Percentiles rank a stretch among this genome's conserved stretches.
Conservation (phyloP, 2,329 filamentous ascomycete genomes). For the Sporothrix pseudoabietina region DNA sequence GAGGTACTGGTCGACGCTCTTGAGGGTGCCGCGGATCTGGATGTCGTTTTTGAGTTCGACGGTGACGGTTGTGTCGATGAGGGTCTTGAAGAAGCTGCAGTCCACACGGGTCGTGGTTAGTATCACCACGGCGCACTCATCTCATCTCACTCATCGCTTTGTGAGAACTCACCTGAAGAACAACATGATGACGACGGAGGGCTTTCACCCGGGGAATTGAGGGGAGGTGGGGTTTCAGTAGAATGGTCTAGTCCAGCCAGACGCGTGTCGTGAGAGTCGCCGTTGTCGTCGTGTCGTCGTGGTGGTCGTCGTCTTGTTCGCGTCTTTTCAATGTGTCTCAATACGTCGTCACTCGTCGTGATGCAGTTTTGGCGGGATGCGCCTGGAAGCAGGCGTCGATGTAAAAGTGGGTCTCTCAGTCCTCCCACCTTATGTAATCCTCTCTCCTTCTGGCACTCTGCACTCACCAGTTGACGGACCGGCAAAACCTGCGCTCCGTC, state of each 20-base stretch:
- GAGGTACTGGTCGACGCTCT: slow-evolving; percentile 97
- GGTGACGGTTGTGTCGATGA: slow-evolving; percentile 95
- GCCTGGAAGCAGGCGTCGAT: background rate
- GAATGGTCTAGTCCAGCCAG: background rate
- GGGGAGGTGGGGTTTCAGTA: background rate
- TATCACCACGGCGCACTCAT: background rate
- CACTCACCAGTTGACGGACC: background rate
- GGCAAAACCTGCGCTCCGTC: background rate
- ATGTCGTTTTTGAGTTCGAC: slow-evolving; percentile 99
- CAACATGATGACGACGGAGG: slow-evolving; percentile 19
- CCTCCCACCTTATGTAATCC: background rate
- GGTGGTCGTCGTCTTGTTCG: background rate
- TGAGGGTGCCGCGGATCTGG: slow-evolving; percentile 90
- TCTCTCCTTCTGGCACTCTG: background rate
- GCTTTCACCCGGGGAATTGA: background rate
- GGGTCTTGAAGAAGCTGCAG: slow-evolving; percentile 85
- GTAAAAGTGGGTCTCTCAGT: background rate
- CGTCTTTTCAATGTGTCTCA: background rate
- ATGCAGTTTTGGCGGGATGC: slow-evolving; percentile 18
- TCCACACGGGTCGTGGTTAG: background rate
- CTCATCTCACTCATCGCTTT: background rate
- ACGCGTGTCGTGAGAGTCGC: background rate
- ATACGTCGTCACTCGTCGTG: background rate
- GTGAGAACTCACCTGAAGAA: slow-evolving; percentile 23
- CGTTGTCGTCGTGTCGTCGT: background rate